A percentile compares a stretch with the other conserved stretches of the same genome.
Evolutionary conservation across 805 yeast genomes (phyloP).

Genomic region (Zygoascus bituminiphila): DNA sequence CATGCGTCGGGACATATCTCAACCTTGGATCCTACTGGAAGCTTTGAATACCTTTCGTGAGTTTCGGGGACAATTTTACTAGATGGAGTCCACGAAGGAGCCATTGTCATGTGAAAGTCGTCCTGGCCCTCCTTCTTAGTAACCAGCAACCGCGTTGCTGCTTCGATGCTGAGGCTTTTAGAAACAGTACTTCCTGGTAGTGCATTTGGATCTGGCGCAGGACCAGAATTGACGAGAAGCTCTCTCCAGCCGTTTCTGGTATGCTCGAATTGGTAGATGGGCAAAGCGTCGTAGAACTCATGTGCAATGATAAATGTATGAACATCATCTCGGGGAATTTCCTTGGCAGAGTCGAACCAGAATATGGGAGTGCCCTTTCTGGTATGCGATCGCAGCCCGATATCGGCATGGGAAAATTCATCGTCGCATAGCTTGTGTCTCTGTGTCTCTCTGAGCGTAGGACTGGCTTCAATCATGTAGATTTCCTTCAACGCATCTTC

Average conservation of each 20-base stretch:
- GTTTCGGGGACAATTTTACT: constrained; percentile 45
- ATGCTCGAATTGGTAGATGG: constrained; percentile 56
- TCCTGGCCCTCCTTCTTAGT: constrained; percentile 11
- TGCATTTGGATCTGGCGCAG: constrained; percentile 17
- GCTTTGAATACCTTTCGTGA: constrained; percentile 41
- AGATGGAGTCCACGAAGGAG: constrained; percentile 55
- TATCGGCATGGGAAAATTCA: constrained; percentile 19
- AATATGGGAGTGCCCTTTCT: constrained; percentile 43
- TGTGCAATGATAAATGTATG: constrained; percentile 70
- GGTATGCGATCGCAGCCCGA: constrained; percentile 33
- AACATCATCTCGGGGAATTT: constrained; percentile 27
- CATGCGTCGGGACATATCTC: constrained; percentile 74
- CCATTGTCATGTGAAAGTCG: constrained; percentile 47
- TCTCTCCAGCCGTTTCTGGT: constrained; percentile 74
- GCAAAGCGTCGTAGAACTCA: constrained; percentile 82
- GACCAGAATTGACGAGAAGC: constrained; percentile 49
- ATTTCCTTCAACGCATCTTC: constrained; percentile 32
- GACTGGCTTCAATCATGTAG: constrained; percentile 64
- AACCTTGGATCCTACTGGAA: constrained; percentile 49
- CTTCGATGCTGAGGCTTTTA: not conserved
- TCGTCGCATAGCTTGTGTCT: constrained; percentile 35
- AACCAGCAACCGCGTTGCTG: constrained; percentile 1
- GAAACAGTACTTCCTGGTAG: constrained; percentile 22
- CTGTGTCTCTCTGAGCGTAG: constrained; percentile 52
- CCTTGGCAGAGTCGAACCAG: constrained; percentile 28